Conservation (phyloP, 1,284 basidiomycete genomes). For the Melanopsichium pennsylvanicum region DNA sequence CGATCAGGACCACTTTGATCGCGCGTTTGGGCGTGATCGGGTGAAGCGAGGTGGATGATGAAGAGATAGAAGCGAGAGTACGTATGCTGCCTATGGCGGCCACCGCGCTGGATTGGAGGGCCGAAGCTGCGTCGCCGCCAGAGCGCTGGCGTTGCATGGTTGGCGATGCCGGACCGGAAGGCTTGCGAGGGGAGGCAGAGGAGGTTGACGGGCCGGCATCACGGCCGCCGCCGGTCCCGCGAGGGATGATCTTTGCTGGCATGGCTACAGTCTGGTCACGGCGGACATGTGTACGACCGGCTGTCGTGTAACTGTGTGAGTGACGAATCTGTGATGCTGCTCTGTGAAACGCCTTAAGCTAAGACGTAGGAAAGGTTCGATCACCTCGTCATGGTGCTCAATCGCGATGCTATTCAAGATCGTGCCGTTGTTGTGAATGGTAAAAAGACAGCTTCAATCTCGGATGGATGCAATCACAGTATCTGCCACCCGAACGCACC, state of each 20-base stretch:
- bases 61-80: slow-evolving; percentile 18
- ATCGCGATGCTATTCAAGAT: no score
- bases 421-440: no score
- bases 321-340: no score
- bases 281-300: no score
- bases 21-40: slow-evolving; percentile 21
- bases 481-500: no score
- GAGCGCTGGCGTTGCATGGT: slow-evolving; percentile 14
- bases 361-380: no score
- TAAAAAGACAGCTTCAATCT: no score
- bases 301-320: no score
- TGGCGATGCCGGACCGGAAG: neutral
- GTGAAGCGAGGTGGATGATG: slow-evolving; percentile 20
- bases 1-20: slow-evolving; percentile 60
- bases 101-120: slow-evolving; percentile 20
- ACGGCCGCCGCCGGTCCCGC: no score
- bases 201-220: slow-evolving; percentile 1
- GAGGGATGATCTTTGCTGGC: slow-evolving; percentile 5
- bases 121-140: slow-evolving; percentile 4
- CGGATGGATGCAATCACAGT: no score
- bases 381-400: no score
- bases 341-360: no score
- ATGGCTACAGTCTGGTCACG: slow-evolving; percentile 3
- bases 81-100: slow-evolving; percentile 23
- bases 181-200: neutral